phyloP scores from a whole-genome alignment of 106 monocot genomes.

The Posidonia australis region DNA sequence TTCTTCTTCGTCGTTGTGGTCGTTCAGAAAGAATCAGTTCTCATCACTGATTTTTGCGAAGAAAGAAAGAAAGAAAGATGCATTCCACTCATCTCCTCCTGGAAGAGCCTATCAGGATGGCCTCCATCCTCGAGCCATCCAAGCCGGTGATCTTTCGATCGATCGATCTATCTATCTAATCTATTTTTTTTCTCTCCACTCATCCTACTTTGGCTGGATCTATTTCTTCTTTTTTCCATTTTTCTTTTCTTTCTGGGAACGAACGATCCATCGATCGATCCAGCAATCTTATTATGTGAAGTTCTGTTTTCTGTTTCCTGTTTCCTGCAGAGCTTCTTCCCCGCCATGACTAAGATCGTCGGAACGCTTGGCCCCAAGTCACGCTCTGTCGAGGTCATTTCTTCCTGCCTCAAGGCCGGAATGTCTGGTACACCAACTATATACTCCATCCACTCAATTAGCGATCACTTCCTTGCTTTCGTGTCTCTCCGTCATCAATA shows the following conservation, averaged over 20 bases:
- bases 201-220: too few species aligned
- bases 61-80: conserved; percentile 28
- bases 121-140: conserved; percentile 93
- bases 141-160: conserved; percentile 37
- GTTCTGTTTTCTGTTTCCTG: neutral
- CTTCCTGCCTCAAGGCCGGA: conserved; percentile 86
- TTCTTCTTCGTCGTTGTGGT: too few species aligned
- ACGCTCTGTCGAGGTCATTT: conserved; percentile 71
- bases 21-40: too few species aligned
- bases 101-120: conserved; percentile 98
- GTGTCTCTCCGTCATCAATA: neutral
- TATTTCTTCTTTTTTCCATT: neutral
- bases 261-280: neutral
- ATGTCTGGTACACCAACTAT: conserved; percentile 67
- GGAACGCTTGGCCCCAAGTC: conserved; percentile 97
- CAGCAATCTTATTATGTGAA: too few species aligned
- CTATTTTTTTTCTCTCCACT: neutral
- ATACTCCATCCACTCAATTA: neutral
- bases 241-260: neutral
- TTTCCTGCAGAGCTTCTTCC: conserved; percentile 73
- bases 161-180: too few species aligned
- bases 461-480: neutral
- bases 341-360: conserved; percentile 97
- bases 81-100: conserved; percentile 76
- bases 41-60: neutral